These are phyloP conservation scores for Saussurea involucrata DNA, from an alignment of 129 eudicot species.

Conservation along the genomic window DNA sequence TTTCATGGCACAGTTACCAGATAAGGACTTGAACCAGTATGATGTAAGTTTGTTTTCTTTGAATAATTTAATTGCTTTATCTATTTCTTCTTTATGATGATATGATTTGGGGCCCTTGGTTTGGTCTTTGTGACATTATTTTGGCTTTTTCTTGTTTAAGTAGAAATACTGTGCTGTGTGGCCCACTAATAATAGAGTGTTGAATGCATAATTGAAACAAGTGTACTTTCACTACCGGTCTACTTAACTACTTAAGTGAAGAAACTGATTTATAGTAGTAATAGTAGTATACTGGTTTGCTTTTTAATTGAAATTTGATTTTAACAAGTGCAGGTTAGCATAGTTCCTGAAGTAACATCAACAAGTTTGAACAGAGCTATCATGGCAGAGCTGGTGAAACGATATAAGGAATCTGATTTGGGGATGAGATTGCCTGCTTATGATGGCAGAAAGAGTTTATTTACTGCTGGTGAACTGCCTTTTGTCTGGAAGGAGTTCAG, in stretches of 20 bases:
- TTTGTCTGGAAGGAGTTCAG: conserved; percentile 47
- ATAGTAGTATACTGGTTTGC: background rate
- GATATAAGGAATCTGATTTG: conserved; percentile 49
- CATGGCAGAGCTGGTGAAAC: conserved; percentile 54
- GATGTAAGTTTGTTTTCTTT: background rate
- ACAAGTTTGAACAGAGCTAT: conserved; percentile 49
- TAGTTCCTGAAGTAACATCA: conserved; percentile 58
- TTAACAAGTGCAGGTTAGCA: conserved; percentile 34
- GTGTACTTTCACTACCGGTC: background rate
- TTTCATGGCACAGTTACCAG: conserved; percentile 51
- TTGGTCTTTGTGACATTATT: background rate
- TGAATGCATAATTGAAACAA: background rate
- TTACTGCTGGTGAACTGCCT: conserved; percentile 64
- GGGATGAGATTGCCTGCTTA: conserved; percentile 67
- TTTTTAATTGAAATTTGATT: too few relatives aligned
- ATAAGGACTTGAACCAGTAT: background rate
- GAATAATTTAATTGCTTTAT: background rate
- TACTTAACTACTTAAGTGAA: background rate
- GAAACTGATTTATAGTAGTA: background rate
- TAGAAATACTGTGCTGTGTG: background rate
- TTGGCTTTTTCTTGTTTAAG: background rate
- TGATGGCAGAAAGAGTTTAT: conserved; percentile 68
- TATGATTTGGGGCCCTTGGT: background rate
- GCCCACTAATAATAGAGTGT: background rate
- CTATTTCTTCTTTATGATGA: background rate